These are phyloP conservation scores for Amanita brunnescens DNA, from an alignment of 768 basidiomycete genomes.

Conservation along the genomic window DNA sequence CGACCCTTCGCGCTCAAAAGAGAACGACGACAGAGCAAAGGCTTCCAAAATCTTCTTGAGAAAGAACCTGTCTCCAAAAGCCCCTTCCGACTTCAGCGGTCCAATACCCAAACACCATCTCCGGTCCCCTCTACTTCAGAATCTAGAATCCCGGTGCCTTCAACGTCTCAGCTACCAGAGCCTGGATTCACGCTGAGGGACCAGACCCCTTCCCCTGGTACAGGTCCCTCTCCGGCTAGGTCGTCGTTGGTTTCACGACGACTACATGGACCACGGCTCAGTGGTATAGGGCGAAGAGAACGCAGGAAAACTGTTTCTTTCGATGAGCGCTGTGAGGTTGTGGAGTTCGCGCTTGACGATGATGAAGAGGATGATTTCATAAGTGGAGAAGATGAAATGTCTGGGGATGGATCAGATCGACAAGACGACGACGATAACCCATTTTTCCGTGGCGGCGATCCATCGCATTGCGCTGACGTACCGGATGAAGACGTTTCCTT, in stretches of 20 bases:
- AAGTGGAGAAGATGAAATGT: slow-evolving; percentile 19
- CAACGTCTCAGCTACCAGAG: slow-evolving; percentile 14
- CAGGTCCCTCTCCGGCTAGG: slow-evolving; percentile 45
- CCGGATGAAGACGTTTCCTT: slow-evolving; percentile 29
- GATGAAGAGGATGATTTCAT: slow-evolving; percentile 23
- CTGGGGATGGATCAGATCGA: slow-evolving; percentile 21
- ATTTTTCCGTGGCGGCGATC: slow-evolving; percentile 23
- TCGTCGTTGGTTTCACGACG: slow-evolving; percentile 65
- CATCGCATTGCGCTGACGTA: slow-evolving; percentile 8
- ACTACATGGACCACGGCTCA: slow-evolving; percentile 67
- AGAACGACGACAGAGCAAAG: slow-evolving; percentile 67
- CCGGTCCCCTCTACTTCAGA: slow-evolving; percentile 15
- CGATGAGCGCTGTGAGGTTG: slow-evolving; percentile 70
- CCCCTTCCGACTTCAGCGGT: slow-evolving; percentile 42
- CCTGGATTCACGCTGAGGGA: slow-evolving; percentile 15
- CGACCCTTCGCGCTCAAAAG: slow-evolving; percentile 62
- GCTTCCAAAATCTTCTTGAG: slow-evolving; percentile 63
- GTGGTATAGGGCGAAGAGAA: slow-evolving; percentile 39
- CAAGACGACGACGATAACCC: slow-evolving; percentile 36
- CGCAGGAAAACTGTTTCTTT: slow-evolving; percentile 75
- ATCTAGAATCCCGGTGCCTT: slow-evolving; percentile 14
- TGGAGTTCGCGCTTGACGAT: slow-evolving; percentile 69
- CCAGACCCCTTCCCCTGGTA: slow-evolving; percentile 19
- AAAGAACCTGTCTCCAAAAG: slow-evolving; percentile 78
- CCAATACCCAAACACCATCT: slow-evolving; percentile 18